These are phyloP conservation scores for Blastocystis sp. DNA, from an alignment of 352 stramenopile species.

Conservation along the genomic window DNA sequence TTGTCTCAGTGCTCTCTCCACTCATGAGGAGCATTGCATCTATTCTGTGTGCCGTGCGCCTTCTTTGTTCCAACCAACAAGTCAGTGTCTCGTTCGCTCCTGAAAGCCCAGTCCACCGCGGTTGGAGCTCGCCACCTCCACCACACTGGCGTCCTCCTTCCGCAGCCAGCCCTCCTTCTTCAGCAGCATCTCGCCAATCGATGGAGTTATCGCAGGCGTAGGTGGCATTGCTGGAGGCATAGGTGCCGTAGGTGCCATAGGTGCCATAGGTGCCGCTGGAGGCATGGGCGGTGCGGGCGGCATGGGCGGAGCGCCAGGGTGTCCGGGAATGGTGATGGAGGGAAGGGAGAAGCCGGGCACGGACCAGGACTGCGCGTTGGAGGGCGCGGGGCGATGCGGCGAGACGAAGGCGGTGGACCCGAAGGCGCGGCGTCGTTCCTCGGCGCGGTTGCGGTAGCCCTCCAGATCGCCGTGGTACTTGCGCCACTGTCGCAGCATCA, in stretches of 20 bases:
- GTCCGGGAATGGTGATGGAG: constrained; percentile 14
- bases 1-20: too few species aligned
- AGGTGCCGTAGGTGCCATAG: background rate
- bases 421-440: constrained; percentile 23
- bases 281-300: background rate
- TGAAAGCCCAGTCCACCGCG: constrained; percentile 28
- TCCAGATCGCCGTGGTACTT: constrained; percentile 12
- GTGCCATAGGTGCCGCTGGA: background rate
- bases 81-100: too few species aligned
- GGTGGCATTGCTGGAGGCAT: background rate
- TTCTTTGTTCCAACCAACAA: too few species aligned
- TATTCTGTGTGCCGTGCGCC: too few species aligned
- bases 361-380: background rate
- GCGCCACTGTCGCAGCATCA: background rate
- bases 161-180: constrained; percentile 49
- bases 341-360: background rate
- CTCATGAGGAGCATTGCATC: too few species aligned
- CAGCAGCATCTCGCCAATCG: constrained; percentile 55
- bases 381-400: constrained; percentile 5
- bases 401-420: constrained; percentile 18
- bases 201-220: background rate
- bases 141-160: constrained; percentile 16
- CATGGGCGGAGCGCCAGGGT: background rate
- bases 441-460: constrained; percentile 39
- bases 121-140: background rate